Evolutionary conservation across 208 protist genomes (phyloP).

Genomic region (Leishmania tarentolae): DNA sequence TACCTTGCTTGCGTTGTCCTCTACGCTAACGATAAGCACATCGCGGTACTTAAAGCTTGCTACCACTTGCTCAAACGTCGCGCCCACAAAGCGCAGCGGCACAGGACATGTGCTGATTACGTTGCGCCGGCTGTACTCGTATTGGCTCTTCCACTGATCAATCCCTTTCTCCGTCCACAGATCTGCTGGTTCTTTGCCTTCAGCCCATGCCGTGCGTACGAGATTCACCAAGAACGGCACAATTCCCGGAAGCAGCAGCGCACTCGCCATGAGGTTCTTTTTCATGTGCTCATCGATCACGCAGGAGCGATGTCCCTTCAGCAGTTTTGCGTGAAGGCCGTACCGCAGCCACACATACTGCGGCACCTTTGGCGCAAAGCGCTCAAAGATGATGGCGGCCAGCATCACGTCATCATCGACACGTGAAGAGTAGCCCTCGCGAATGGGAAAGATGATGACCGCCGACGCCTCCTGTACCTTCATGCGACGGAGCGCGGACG

Average conservation of each 20-base stretch:
- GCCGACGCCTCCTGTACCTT: conserved; percentile 60
- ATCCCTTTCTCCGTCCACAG: conserved; percentile 60
- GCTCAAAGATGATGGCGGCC: conserved; percentile 78
- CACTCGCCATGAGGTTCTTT: conserved; percentile 81
- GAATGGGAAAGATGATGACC: conserved; percentile 76
- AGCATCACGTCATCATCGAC: conserved; percentile 89
- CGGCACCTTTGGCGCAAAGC: conserved; percentile 63
- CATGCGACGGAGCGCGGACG: conserved; percentile 64
- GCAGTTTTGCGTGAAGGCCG: conserved; percentile 71
- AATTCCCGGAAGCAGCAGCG: conserved; percentile 81
- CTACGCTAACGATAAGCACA: conserved; percentile 76
- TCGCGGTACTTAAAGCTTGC: conserved; percentile 60
- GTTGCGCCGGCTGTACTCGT: conserved; percentile 82
- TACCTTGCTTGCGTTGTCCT: conserved; percentile 49
- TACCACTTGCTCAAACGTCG: conserved; percentile 44
- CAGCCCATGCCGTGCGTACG: conserved; percentile 65
- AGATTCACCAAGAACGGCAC: conserved; percentile 88
- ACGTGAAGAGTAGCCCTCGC: conserved; percentile 66
- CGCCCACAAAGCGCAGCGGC: conserved; percentile 59
- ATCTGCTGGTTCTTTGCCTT: conserved; percentile 47
- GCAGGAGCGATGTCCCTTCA: conserved; percentile 55
- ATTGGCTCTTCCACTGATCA: conserved; percentile 77
- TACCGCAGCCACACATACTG: conserved; percentile 87
- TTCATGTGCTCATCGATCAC: conserved; percentile 86
- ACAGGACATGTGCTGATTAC: conserved; percentile 68